Evolutionary conservation across 768 basidiomycete genomes (phyloP).

Genomic region (Lentinula sp.): DNA sequence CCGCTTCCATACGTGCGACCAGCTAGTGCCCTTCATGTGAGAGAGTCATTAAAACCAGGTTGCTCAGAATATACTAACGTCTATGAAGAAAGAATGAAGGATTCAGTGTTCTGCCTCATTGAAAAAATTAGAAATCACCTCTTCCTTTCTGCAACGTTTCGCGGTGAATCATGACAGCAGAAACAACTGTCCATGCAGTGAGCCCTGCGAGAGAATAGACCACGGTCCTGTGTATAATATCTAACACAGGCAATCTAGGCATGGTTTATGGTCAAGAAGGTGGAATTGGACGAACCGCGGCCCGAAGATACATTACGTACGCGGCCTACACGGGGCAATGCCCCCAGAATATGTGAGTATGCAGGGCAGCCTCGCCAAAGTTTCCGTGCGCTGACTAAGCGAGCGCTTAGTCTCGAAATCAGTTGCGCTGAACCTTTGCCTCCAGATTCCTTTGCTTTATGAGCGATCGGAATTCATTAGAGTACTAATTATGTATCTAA

Average conservation of each 20-base stretch:
- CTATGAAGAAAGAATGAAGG: not conserved
- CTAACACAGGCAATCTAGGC: conserved; percentile 25
- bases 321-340: too few species aligned
- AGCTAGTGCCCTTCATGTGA: not conserved
- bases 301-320: conserved; percentile 8
- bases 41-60: not conserved
- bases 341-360: too few species aligned
- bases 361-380: too few species aligned
- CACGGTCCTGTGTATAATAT: conserved; percentile 49
- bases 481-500: too few species aligned
- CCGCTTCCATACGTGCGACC: conserved; percentile 1
- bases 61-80: not conserved
- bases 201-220: conserved; percentile 48
- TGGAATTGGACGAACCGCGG: conserved; percentile 9
- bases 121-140: conserved; percentile 33
- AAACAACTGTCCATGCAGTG: conserved; percentile 45
- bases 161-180: conserved; percentile 46
- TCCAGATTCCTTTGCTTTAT: too few species aligned
- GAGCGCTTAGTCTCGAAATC: too few species aligned
- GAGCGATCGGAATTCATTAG: too few species aligned
- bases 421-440: too few species aligned
- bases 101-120: conserved; percentile 1
- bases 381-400: too few species aligned
- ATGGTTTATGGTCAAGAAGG: not conserved
- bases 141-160: conserved; percentile 48